These are phyloP conservation scores for Annulohypoxylon bovei DNA, from an alignment of 495 filamentous ascomycete genomes.

Conservation along the genomic window DNA sequence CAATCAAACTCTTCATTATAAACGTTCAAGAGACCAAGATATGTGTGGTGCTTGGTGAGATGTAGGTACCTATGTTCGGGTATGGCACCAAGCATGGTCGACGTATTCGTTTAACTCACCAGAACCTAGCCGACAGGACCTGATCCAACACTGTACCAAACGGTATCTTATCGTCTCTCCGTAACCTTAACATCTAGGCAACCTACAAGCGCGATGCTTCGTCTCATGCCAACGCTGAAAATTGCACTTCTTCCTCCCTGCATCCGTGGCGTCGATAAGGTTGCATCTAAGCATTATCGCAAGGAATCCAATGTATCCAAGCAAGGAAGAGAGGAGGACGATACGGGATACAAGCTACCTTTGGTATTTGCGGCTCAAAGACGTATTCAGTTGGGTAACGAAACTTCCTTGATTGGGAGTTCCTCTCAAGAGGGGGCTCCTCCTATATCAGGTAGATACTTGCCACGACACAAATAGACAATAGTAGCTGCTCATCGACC, in stretches of 20 bases:
- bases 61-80: neutral
- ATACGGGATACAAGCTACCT: neutral
- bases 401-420: neutral
- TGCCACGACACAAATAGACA: neutral
- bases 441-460: neutral
- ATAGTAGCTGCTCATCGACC: neutral
- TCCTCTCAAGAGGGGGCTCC: neutral
- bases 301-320: neutral
- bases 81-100: neutral
- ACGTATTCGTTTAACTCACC: neutral
- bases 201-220: neutral
- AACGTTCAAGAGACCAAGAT: neutral
- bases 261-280: neutral
- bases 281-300: neutral
- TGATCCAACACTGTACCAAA: neutral
- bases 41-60: neutral
- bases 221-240: neutral
- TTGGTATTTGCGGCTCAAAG: constrained; percentile 12
- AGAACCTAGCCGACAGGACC: neutral
- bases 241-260: neutral
- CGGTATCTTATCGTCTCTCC: neutral
- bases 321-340: neutral
- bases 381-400: neutral
- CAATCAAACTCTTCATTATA: neutral
- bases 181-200: neutral